Conservation (phyloP, 306 rosid genomes). For the Argentina anserina region DNA sequence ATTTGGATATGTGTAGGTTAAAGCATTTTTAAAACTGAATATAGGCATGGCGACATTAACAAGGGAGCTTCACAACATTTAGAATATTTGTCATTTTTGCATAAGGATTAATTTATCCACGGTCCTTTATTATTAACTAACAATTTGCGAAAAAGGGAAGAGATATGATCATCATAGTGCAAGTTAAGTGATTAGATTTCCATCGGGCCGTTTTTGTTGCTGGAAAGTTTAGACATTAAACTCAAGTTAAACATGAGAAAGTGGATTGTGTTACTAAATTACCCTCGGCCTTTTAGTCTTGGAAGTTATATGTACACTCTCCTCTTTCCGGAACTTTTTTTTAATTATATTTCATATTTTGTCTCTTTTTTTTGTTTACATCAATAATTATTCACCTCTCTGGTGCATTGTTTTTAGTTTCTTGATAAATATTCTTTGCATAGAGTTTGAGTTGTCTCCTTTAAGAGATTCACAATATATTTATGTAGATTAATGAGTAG, state of each 20-base stretch:
- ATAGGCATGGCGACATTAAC: background rate
- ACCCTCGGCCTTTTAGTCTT: background rate
- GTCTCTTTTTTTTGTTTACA: background rate
- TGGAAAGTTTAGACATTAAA: background rate
- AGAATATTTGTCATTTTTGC: background rate
- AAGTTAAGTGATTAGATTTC: background rate
- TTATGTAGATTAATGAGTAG: background rate
- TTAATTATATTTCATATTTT: background rate
- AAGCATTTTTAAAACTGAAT: background rate
- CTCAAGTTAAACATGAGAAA: background rate
- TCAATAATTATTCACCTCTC: background rate
- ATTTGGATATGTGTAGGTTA: background rate
- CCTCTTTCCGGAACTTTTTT: background rate
- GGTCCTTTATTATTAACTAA: background rate
- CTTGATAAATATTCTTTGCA: background rate
- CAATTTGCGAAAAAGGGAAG: background rate
- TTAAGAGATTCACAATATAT: constrained; percentile 10
- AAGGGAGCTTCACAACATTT: background rate
- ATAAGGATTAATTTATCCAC: background rate
- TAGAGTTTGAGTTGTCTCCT: background rate
- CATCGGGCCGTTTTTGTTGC: background rate
- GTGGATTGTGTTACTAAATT: background rate
- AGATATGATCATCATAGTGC: background rate
- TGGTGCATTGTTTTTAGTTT: background rate
- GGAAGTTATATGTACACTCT: background rate